These are phyloP conservation scores for Mrakia blollopis DNA, from an alignment of 768 basidiomycete species.

Conservation along the genomic window DNA sequence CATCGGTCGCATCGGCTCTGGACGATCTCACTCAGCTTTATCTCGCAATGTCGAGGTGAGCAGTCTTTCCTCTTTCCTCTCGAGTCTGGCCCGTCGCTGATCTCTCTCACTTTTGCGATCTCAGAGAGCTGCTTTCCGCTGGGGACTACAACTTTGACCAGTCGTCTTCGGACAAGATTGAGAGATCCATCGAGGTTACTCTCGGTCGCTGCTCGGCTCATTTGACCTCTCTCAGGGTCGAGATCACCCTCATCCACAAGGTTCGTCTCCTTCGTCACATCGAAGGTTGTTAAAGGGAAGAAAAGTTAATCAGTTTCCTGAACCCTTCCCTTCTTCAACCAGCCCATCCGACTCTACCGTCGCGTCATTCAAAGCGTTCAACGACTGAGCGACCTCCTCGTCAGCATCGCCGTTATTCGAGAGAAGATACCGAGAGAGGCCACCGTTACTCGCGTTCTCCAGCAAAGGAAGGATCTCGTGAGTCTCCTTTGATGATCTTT, in stretches of 20 bases:
- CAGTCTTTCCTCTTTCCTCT: not conserved
- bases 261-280: not conserved
- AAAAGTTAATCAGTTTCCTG: not conserved
- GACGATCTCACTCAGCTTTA: constrained; percentile 31
- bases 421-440: constrained; percentile 25
- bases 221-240: constrained; percentile 37
- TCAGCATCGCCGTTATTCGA: constrained; percentile 31
- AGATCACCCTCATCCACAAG: constrained; percentile 34
- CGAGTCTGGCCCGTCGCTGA: not conserved
- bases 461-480: constrained; percentile 28
- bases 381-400: constrained; percentile 38
- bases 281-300: not conserved
- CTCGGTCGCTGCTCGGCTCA: constrained; percentile 7
- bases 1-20: constrained; percentile 9
- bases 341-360: constrained; percentile 26
- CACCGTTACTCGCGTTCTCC: constrained; percentile 15
- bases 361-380: constrained; percentile 31
- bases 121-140: not conserved
- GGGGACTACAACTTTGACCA: not conserved
- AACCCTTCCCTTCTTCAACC: not conserved
- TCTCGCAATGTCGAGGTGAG: constrained; percentile 16
- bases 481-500: not conserved
- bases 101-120: not conserved
- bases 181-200: constrained; percentile 16
- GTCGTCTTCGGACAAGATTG: constrained; percentile 3